A percentile compares a stretch with the other conserved stretches of the same genome.
Conservation (phyloP, 345 rosid species). For the Populus tremula region DNA sequence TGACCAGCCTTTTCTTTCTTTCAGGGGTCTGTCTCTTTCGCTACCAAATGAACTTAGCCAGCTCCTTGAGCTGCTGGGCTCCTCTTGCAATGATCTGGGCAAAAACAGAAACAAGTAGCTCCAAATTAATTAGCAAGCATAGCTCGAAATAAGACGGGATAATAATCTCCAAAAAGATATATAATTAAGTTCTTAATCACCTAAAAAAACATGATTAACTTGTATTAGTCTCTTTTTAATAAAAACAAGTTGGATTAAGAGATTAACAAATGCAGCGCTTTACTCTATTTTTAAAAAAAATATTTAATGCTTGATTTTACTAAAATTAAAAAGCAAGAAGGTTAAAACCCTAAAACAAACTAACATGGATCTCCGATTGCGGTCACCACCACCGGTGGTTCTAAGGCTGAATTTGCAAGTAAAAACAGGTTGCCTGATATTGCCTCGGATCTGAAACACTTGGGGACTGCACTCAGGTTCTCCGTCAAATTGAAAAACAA, state of each 20-base stretch:
- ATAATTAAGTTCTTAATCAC: no score
- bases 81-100: constrained; percentile 58
- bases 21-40: constrained; percentile 66
- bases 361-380: constrained; percentile 68
- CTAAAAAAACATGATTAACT: neutral
- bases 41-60: constrained; percentile 88
- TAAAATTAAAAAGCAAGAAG: neutral
- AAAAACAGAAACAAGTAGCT: neutral
- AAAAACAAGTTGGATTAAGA: constrained; percentile 18
- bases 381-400: constrained; percentile 47
- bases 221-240: neutral
- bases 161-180: neutral
- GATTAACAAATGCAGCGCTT: constrained; percentile 8
- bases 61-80: constrained; percentile 46
- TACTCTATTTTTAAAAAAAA: constrained; percentile 2
- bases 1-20: constrained; percentile 91
- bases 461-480: constrained; percentile 98
- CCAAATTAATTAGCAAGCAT: constrained; percentile 14
- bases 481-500: constrained; percentile 94
- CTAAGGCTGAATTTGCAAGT: constrained; percentile 89
- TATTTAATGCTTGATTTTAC: neutral
- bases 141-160: neutral
- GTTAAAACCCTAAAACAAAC: neutral
- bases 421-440: constrained; percentile 83
- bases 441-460: constrained; percentile 83